A percentile compares a stretch with the other conserved stretches of the same genome.
These are phyloP conservation scores for Mrakia frigida DNA, from an alignment of 768 basidiomycete genomes.

Conservation along the genomic window DNA sequence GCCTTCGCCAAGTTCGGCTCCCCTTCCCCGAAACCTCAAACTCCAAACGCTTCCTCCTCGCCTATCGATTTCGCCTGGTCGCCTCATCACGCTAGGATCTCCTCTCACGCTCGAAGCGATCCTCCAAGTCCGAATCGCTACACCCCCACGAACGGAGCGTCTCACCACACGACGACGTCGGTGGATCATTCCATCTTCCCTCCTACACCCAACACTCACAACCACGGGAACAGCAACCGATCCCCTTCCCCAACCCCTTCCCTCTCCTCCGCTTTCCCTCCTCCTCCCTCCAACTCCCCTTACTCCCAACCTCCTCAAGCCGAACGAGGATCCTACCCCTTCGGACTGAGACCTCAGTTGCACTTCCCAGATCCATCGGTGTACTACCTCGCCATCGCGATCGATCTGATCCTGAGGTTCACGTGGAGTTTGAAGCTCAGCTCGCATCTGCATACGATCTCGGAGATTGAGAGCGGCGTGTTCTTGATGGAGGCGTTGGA, in stretches of 20 bases:
- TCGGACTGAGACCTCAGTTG: slow-evolving; percentile 67
- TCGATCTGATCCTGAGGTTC: slow-evolving; percentile 82
- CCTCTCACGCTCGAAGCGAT: not conserved
- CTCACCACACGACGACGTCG: slow-evolving; percentile 5
- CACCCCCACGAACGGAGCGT: not conserved
- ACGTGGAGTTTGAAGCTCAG: slow-evolving; percentile 92
- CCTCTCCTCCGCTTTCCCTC: slow-evolving; percentile 48
- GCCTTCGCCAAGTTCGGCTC: slow-evolving; percentile 6
- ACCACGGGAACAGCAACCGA: slow-evolving; percentile 28
- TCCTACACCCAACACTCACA: slow-evolving; percentile 31
- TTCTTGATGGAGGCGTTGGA: slow-evolving; percentile 90
- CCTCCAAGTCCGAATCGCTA: slow-evolving; percentile 7
- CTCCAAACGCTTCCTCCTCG: not conserved
- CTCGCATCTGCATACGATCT: slow-evolving; percentile 70
- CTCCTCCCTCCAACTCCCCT: slow-evolving; percentile 40
- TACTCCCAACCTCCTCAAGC: not conserved
- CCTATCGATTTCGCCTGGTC: slow-evolving; percentile 3
- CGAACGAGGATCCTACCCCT: slow-evolving; percentile 49
- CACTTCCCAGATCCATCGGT: slow-evolving; percentile 69
- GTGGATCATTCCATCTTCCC: slow-evolving; percentile 32
- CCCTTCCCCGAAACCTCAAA: not conserved
- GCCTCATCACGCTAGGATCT: slow-evolving; percentile 3
- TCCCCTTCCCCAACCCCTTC: no score
- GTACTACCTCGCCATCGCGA: slow-evolving; percentile 73
- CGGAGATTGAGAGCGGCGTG: slow-evolving; percentile 74